A percentile compares a stretch with the other conserved stretches of the same genome.
These are phyloP conservation scores for Ogataea chonburiensis DNA, from an alignment of 805 yeast species.

Conservation along the genomic window DNA sequence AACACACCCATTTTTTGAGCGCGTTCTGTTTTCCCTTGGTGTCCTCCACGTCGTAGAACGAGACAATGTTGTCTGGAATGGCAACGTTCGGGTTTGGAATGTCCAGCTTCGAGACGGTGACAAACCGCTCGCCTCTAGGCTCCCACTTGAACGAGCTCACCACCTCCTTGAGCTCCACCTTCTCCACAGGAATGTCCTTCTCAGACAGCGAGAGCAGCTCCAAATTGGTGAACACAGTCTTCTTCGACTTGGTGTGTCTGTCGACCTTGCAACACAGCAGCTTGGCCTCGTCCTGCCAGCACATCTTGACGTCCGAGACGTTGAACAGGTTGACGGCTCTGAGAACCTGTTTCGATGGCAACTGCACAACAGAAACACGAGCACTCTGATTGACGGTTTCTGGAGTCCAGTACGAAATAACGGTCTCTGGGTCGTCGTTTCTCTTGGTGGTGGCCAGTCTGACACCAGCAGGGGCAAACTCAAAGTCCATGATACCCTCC, in stretches of 20 bases:
- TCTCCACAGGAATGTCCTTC: slow-evolving; percentile 91
- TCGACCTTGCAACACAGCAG: slow-evolving; percentile 91
- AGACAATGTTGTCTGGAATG: slow-evolving; percentile 57
- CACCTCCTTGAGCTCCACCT: slow-evolving; percentile 86
- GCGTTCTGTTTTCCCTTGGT: slow-evolving; percentile 38
- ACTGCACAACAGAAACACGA: slow-evolving; percentile 84
- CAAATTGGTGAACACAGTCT: slow-evolving; percentile 85
- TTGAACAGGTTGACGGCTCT: slow-evolving; percentile 94
- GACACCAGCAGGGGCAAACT: slow-evolving; percentile 91
- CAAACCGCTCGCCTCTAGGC: slow-evolving; percentile 86
- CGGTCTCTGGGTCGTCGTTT: slow-evolving; percentile 54
- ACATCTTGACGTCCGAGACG: slow-evolving; percentile 84
- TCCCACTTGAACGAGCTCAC: slow-evolving; percentile 94
- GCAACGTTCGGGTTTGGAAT: slow-evolving; percentile 56
- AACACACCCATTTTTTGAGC: slow-evolving; percentile 42
- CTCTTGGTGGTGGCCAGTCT: slow-evolving; percentile 54
- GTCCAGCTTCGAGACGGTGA: slow-evolving; percentile 66
- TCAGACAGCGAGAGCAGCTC: slow-evolving; percentile 88
- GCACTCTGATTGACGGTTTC: slow-evolving; percentile 89
- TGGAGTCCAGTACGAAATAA: slow-evolving; percentile 95
- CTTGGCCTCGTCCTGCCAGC: slow-evolving; percentile 90
- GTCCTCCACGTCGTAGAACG: slow-evolving; percentile 83
- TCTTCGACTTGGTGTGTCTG: slow-evolving; percentile 93
- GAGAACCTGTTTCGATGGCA: slow-evolving; percentile 76
- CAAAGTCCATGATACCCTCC: slow-evolving; percentile 85